Conservation (phyloP, 176 grass and related monocot genomes). For the Carex scoparia region DNA sequence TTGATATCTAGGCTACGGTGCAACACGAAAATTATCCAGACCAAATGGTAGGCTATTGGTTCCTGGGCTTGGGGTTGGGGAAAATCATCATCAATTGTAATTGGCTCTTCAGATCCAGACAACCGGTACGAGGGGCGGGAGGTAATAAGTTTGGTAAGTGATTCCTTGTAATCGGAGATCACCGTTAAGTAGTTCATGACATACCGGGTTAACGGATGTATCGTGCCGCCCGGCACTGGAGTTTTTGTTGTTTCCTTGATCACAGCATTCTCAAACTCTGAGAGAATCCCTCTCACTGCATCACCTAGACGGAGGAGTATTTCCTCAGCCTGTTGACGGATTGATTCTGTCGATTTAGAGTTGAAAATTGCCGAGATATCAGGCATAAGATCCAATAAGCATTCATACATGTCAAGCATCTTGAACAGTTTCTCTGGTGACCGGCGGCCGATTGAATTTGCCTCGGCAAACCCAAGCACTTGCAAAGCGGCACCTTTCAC, state of each 20-base stretch:
- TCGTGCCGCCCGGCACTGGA: conserved; percentile 72
- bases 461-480: conserved; percentile 78
- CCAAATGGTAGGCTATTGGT: conserved; percentile 63
- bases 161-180: conserved; percentile 86
- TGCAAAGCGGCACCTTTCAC: conserved; percentile 88
- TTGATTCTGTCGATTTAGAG: conserved; percentile 59
- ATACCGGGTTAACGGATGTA: conserved; percentile 89
- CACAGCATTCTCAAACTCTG: conserved; percentile 82
- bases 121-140: conserved; percentile 49
- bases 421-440: conserved; percentile 94
- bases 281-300: conserved; percentile 83
- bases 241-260: conserved; percentile 65
- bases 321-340: conserved; percentile 63
- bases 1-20: conserved; percentile 78
- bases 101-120: conserved; percentile 18
- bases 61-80: conserved; percentile 55
- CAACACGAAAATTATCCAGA: conserved; percentile 84
- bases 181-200: conserved; percentile 90
- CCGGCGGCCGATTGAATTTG: conserved; percentile 80
- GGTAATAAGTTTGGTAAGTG: conserved; percentile 59
- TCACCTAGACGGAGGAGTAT: conserved; percentile 66
- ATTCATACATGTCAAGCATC: conserved; percentile 86
- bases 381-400: conserved; percentile 61
- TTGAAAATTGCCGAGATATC: conserved; percentile 67
- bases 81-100: conserved; percentile 55